phyloP scores from a whole-genome alignment of 306 rosid genomes.

The Ochetophila trinervis region DNA sequence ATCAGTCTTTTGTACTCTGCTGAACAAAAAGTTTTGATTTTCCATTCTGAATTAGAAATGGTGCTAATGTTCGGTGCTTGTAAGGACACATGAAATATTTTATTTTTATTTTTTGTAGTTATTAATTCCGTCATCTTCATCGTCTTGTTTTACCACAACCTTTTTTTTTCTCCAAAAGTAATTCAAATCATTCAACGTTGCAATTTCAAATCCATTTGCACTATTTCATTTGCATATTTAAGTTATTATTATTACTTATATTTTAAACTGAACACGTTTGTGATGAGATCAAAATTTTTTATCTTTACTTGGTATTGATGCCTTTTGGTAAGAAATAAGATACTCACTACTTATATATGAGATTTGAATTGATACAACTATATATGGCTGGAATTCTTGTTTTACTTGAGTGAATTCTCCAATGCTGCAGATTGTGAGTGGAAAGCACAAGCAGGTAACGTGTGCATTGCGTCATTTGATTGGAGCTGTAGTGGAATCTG shows the following conservation, averaged over 20 bases:
- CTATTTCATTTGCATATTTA: background rate
- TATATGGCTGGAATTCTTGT: conserved; percentile 10
- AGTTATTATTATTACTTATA: no score
- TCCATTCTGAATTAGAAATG: background rate
- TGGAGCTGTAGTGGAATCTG: conserved; percentile 99
- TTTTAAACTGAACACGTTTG: no score
- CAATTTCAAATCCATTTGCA: background rate
- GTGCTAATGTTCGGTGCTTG: background rate
- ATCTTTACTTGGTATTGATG: no score
- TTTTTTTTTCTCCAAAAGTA: background rate
- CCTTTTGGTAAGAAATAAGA: background rate
- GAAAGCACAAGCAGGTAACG: conserved; percentile 96
- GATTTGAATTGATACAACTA: background rate
- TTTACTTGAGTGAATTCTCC: conserved; percentile 15
- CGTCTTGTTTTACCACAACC: background rate
- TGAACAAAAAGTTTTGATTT: background rate
- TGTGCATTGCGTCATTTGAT: conserved; percentile 86
- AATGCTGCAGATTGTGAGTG: conserved; percentile 82
- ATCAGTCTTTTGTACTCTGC: background rate
- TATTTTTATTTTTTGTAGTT: background rate
- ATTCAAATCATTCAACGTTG: background rate
- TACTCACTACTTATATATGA: background rate
- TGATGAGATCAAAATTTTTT: no score
- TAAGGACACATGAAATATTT: background rate
- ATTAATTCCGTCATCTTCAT: no score